A percentile compares a stretch with the other conserved stretches of the same genome.
These are phyloP conservation scores for Lycium barbarum DNA, from an alignment of 257 asterid species.

Conservation along the genomic window DNA sequence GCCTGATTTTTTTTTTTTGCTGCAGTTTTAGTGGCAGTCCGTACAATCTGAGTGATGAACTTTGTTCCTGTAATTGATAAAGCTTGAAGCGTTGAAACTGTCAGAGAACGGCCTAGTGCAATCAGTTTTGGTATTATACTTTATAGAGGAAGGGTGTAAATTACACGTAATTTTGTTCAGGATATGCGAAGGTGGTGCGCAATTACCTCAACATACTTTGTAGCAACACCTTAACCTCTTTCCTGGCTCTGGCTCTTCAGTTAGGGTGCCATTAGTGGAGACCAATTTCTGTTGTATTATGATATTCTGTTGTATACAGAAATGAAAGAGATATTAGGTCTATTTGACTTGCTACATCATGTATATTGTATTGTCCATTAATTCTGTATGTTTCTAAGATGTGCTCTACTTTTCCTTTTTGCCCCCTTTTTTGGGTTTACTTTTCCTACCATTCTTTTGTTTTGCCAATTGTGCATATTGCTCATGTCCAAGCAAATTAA, in stretches of 20 bases:
- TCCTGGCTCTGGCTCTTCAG: not conserved
- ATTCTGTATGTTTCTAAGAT: not conserved
- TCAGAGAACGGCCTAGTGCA: not conserved
- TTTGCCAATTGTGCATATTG: not conserved
- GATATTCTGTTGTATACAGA: constrained; percentile 3
- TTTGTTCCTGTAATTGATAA: constrained; percentile 25
- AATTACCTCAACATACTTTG: constrained; percentile 22
- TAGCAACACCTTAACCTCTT: constrained; percentile 19
- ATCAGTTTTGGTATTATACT: constrained; percentile 18
- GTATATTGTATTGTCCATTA: constrained; percentile 1
- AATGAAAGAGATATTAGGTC: constrained; percentile 30
- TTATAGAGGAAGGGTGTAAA: not conserved
- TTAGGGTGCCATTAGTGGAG: constrained; percentile 28
- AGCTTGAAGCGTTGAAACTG: not conserved
- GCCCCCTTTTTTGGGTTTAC: no score
- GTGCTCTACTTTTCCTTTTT: not conserved
- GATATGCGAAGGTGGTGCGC: constrained; percentile 26
- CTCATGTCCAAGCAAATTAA: not conserved
- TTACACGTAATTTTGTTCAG: constrained; percentile 27
- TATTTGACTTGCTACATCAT: constrained; percentile 32
- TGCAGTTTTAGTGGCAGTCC: constrained; percentile 70
- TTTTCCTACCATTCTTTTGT: not conserved
- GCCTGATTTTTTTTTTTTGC: not conserved
- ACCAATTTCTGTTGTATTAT: constrained; percentile 33
- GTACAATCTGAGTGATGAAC: constrained; percentile 32